phyloP scores from a whole-genome alignment of 768 basidiomycete genomes.

The Rickenella mellea region DNA sequence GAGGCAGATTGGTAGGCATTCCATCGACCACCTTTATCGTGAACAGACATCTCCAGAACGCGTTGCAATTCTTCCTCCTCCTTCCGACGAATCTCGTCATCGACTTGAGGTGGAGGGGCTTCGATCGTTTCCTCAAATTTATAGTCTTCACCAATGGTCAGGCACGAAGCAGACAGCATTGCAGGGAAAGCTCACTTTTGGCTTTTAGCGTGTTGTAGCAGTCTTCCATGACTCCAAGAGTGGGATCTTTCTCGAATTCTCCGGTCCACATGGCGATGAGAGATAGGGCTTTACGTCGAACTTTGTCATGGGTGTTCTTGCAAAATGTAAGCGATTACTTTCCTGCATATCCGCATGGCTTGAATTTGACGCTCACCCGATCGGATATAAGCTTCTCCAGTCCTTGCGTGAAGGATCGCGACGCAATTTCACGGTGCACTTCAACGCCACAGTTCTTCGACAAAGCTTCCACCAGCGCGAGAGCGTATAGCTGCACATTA shows the following conservation, averaged over 20 bases:
- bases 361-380: conserved; percentile 58
- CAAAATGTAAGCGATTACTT: conserved; percentile 9
- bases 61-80: conserved; percentile 95
- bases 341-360: background rate
- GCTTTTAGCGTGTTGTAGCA: conserved; percentile 72
- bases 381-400: conserved; percentile 83
- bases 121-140: conserved; percentile 59
- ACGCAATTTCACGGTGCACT: conserved; percentile 80
- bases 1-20: conserved; percentile 29
- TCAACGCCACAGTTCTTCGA: conserved; percentile 84
- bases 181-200: conserved; percentile 49
- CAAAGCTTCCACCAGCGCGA: conserved; percentile 80
- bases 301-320: conserved; percentile 86
- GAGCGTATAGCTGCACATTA: conserved; percentile 91
- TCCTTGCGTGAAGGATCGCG: conserved; percentile 82
- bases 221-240: conserved; percentile 86
- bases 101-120: conserved; percentile 56
- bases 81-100: conserved; percentile 69
- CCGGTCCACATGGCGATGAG: conserved; percentile 77
- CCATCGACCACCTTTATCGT: conserved; percentile 82
- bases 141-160: conserved; percentile 37
- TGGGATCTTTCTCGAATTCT: conserved; percentile 72
- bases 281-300: conserved; percentile 62
- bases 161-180: conserved; percentile 1
- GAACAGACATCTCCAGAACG: conserved; percentile 86